Conservation (phyloP, 208 protist genomes). For the Wallacemonas rigidus region DNA sequence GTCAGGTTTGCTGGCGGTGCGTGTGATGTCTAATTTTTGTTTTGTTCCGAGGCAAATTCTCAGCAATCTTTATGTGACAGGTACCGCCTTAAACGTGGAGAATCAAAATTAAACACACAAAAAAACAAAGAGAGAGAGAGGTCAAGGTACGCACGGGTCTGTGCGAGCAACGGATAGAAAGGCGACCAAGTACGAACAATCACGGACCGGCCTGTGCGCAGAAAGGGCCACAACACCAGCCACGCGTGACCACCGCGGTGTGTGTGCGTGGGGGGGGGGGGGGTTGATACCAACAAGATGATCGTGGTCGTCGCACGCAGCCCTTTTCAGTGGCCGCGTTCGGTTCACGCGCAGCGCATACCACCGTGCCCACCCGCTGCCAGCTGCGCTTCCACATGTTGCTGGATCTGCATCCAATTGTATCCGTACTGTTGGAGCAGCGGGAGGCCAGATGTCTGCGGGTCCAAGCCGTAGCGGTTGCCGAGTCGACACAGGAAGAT, state of each 20-base stretch:
- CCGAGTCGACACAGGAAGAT: conserved; percentile 78
- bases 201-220: no score
- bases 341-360: not conserved
- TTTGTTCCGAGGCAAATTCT: no score
- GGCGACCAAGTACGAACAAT: no score
- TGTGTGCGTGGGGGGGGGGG: no score
- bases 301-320: no score
- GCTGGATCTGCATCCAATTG: conserved; percentile 61
- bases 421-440: conserved; percentile 54
- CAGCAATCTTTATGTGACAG: conserved; percentile 1
- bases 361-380: not conserved
- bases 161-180: not conserved
- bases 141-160: not conserved
- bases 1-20: no score
- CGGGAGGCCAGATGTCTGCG: conserved; percentile 36
- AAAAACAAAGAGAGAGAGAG: conserved; percentile 1
- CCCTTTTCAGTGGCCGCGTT: no score
- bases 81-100: not conserved
- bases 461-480: conserved; percentile 63
- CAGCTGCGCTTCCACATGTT: conserved; percentile 3
- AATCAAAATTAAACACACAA: not conserved
- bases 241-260: no score
- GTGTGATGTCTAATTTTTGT: no score
- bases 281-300: no score
- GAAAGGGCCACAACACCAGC: no score